These are phyloP conservation scores for Fusarium tupiense DNA, from an alignment of 2,329 filamentous ascomycete species.

Conservation along the genomic window DNA sequence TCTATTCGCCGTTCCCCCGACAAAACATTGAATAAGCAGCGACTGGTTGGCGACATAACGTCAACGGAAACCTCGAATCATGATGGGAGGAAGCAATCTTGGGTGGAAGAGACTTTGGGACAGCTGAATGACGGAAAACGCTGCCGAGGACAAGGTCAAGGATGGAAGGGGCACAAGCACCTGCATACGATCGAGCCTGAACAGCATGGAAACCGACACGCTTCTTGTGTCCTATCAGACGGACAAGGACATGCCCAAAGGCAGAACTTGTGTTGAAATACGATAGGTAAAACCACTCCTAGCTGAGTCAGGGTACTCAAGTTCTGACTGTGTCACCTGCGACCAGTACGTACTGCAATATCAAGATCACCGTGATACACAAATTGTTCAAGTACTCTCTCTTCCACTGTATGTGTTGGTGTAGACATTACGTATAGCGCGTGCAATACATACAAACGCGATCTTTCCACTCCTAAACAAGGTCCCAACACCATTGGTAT, in stretches of 20 bases:
- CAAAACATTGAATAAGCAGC: neutral
- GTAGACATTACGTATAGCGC: conserved; percentile 52
- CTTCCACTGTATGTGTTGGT: conserved; percentile 41
- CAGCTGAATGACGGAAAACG: neutral
- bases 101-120: neutral
- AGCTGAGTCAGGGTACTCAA: neutral
- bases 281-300: neutral
- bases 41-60: neutral
- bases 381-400: conserved; percentile 30
- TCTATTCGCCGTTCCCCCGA: neutral
- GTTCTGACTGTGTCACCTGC: neutral
- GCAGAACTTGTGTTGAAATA: neutral
- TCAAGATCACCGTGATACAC: neutral
- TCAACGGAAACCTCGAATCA: neutral
- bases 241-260: neutral
- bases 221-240: neutral
- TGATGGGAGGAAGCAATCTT: neutral
- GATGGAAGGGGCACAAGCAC: neutral
- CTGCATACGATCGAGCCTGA: neutral
- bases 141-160: neutral
- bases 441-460: conserved; percentile 41
- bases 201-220: neutral
- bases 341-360: neutral
- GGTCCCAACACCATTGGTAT: conserved; percentile 40
- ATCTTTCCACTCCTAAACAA: conserved; percentile 20